Evolutionary conservation across 164 flowering plant genomes (phyloP).

Genomic region (Brasenia schreberi): DNA sequence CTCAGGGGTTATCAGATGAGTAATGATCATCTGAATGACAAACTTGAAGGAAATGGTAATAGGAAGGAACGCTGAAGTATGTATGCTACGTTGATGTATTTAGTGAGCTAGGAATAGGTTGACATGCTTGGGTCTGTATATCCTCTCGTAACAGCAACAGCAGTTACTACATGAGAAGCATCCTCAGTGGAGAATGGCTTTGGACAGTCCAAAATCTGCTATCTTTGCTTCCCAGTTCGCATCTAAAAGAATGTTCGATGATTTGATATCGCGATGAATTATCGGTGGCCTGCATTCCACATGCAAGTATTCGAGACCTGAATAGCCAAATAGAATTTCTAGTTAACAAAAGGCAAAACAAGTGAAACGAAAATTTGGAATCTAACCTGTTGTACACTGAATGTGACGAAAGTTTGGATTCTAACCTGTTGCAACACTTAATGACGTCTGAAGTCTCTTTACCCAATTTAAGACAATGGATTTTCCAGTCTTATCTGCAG

Average conservation of each 20-base stretch:
- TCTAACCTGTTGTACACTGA: background rate
- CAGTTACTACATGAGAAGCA: background rate
- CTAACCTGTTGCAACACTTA: background rate
- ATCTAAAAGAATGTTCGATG: slow-evolving; percentile 91
- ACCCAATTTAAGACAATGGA: slow-evolving; percentile 18
- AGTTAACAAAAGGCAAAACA: background rate
- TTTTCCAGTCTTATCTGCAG: slow-evolving; percentile 7
- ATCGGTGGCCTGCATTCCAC: slow-evolving; percentile 95
- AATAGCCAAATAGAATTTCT: background rate
- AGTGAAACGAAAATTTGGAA: background rate
- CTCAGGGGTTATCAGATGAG: background rate
- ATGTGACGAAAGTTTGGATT: background rate
- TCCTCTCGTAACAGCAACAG: slow-evolving; percentile 1
- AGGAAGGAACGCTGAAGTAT: too few species aligned
- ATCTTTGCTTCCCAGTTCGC: background rate
- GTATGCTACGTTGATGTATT: too few species aligned
- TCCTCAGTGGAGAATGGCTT: background rate
- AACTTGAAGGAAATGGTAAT: background rate
- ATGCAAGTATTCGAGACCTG: slow-evolving; percentile 93
- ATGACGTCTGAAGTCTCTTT: slow-evolving; percentile 14
- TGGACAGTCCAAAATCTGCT: slow-evolving; percentile 3
- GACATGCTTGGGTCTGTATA: slow-evolving; percentile 3
- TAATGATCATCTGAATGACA: background rate
- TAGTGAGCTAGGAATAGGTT: background rate
- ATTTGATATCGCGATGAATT: slow-evolving; percentile 91